These are phyloP conservation scores for Diaporthe sp. DNA, from an alignment of 2,329 filamentous ascomycete species.

Conservation along the genomic window DNA sequence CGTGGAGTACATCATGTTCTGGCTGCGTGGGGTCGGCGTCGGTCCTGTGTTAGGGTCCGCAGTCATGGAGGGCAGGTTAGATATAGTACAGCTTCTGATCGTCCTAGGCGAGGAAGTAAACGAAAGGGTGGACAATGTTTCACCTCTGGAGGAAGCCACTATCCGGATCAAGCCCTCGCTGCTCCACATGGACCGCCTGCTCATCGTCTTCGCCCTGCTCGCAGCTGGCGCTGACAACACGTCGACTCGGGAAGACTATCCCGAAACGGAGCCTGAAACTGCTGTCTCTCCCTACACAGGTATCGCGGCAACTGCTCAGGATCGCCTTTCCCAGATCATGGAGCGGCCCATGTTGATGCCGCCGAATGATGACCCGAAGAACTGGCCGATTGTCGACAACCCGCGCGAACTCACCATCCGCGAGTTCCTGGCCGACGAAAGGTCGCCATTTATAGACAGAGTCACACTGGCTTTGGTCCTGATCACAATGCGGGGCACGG, in stretches of 20 bases:
- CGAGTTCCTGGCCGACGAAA: background rate
- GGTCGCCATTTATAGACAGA: constrained; percentile 2
- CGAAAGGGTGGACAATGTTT: background rate
- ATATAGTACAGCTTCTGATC: background rate
- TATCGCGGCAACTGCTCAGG: background rate
- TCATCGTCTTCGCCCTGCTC: background rate
- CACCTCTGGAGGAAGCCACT: background rate
- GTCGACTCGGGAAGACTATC: background rate
- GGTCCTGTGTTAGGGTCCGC: background rate
- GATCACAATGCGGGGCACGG: background rate
- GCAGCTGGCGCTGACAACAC: constrained; percentile 13
- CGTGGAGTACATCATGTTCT: background rate
- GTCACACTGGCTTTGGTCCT: background rate
- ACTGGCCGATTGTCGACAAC: background rate
- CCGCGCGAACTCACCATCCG: background rate
- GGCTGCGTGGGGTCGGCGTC: background rate
- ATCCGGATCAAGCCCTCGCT: background rate
- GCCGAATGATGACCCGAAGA: background rate
- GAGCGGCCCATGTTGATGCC: too few species aligned
- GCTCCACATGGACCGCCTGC: background rate
- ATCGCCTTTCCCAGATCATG: background rate
- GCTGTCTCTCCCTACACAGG: too few species aligned
- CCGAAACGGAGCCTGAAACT: background rate
- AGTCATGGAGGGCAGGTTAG: background rate
- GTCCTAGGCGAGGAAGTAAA: background rate